phyloP scores from a whole-genome alignment of 495 filamentous ascomycete species.

The Penicillium chermesinum region DNA sequence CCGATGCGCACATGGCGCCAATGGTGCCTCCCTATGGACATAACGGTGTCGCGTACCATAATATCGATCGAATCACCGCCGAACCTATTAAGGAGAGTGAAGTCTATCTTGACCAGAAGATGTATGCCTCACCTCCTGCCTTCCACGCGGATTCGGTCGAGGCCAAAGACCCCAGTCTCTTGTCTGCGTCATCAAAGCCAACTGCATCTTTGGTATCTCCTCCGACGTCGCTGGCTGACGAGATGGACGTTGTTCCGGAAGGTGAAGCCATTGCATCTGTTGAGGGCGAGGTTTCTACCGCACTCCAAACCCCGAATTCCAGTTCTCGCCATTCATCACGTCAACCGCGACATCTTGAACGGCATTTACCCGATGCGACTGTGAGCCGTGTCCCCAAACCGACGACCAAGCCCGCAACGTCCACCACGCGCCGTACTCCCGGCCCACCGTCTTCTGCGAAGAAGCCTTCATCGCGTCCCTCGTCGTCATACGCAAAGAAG shows the following conservation, averaged over 20 bases:
- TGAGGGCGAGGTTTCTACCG: conserved; percentile 30
- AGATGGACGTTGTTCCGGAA: conserved; percentile 38
- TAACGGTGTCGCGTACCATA: conserved; percentile 4
- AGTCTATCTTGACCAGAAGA: conserved; percentile 16
- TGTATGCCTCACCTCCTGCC: conserved; percentile 38
- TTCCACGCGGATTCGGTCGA: conserved; percentile 33
- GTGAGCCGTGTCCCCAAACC: conserved; percentile 25
- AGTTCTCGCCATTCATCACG: conserved; percentile 48
- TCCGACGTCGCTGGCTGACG: conserved; percentile 47
- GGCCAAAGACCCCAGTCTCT: conserved; percentile 26
- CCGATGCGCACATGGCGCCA: conserved; percentile 6
- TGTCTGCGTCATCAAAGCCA: conserved; percentile 31
- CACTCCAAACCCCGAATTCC: conserved; percentile 42
- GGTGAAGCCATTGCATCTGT: conserved; percentile 27
- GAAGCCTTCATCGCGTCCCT: conserved; percentile 38
- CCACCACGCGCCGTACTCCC: conserved; percentile 26
- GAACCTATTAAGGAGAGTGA: conserved; percentile 16
- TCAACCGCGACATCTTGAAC: conserved; percentile 43
- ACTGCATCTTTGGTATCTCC: conserved; percentile 47
- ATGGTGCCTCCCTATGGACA: no score
- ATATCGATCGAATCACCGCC: conserved; percentile 2
- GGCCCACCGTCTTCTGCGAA: conserved; percentile 27
- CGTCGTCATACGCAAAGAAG: conserved; percentile 44
- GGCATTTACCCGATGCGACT: conserved; percentile 39
- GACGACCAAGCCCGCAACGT: conserved; percentile 17